Evolutionary conservation across 108 stramenopile species (phyloP).

Genomic region (Nitzschia putrida): DNA sequence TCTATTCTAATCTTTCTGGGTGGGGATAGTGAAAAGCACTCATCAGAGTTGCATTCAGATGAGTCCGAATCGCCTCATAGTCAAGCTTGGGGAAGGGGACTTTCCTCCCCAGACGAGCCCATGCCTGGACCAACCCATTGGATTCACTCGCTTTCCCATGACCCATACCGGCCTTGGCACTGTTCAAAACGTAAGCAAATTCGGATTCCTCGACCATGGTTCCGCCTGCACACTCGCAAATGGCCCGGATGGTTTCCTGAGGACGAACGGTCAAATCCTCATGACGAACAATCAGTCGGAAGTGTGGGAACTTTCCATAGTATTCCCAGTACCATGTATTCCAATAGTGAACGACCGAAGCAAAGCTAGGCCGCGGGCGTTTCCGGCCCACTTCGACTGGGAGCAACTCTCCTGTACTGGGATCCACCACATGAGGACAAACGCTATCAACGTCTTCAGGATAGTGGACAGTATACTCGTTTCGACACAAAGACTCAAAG

Average conservation of each 20-base stretch:
- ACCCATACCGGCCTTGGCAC: conserved; percentile 1
- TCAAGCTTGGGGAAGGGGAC: conserved; percentile 6
- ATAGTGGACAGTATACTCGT: conserved; percentile 10
- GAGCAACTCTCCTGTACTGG: background rate
- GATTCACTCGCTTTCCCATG: conserved; percentile 10
- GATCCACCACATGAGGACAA: conserved; percentile 17
- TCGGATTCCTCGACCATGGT: conserved; percentile 1
- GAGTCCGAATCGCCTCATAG: conserved; percentile 2
- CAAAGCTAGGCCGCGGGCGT: background rate
- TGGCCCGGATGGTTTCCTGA: conserved; percentile 37
- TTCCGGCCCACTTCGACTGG: background rate
- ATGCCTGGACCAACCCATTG: conserved; percentile 12
- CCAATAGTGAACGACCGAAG: conserved; percentile 60
- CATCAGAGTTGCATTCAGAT: conserved; percentile 10
- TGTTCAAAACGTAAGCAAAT: background rate
- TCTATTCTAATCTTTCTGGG: no score
- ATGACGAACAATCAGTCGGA: conserved; percentile 47
- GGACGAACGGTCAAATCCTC: conserved; percentile 55
- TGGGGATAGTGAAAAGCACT: background rate
- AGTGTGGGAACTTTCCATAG: conserved; percentile 32
- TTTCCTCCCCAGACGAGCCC: conserved; percentile 6
- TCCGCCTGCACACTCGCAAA: conserved; percentile 59
- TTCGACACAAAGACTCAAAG: conserved; percentile 17
- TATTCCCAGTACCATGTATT: conserved; percentile 62
- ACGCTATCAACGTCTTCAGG: conserved; percentile 12